Evolutionary conservation across 2,329 filamentous ascomycete genomes (phyloP).

Genomic region (Grosmannia huntii): DNA sequence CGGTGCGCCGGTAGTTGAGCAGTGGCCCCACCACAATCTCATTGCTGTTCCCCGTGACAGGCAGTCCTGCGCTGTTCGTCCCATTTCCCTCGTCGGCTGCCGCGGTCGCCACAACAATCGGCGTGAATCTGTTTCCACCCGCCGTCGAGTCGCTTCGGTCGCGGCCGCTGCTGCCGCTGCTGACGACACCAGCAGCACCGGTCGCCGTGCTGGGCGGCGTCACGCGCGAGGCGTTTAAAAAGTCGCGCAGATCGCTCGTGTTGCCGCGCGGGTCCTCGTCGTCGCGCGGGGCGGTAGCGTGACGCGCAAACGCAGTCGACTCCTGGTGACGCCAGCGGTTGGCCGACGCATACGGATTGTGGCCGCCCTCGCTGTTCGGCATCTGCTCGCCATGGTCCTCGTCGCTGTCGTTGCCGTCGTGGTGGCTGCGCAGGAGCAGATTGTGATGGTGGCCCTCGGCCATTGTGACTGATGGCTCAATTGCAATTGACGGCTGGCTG

Average conservation of each 20-base stretch:
- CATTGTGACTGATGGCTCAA: conserved; percentile 1
- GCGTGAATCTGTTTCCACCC: conserved; percentile 2
- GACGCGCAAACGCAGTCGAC: conserved; percentile 39
- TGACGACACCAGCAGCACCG: conserved; percentile 10
- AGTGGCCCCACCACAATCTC: conserved; percentile 61
- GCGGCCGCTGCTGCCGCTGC: background rate
- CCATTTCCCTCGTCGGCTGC: background rate
- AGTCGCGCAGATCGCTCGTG: conserved; percentile 37
- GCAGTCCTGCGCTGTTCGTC: conserved; percentile 21
- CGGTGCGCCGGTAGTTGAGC: conserved; percentile 67
- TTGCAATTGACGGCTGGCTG: too few relatives aligned
- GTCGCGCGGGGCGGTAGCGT: conserved; percentile 29
- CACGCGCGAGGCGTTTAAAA: conserved; percentile 41
- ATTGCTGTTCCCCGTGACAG: background rate
- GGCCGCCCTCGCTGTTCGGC: conserved; percentile 17
- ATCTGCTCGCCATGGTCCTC: background rate
- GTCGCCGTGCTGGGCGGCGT: conserved; percentile 22
- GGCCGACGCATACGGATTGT: conserved; percentile 42
- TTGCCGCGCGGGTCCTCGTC: conserved; percentile 29
- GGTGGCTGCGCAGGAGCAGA: background rate
- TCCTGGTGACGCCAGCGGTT: conserved; percentile 53
- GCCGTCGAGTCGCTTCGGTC: background rate
- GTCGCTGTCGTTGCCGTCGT: background rate
- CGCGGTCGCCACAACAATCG: conserved; percentile 8
- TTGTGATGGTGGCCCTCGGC: conserved; percentile 4